These are phyloP conservation scores for Zea mays DNA, from an alignment of 176 grass and related monocot genomes.

Conservation along the genomic window DNA sequence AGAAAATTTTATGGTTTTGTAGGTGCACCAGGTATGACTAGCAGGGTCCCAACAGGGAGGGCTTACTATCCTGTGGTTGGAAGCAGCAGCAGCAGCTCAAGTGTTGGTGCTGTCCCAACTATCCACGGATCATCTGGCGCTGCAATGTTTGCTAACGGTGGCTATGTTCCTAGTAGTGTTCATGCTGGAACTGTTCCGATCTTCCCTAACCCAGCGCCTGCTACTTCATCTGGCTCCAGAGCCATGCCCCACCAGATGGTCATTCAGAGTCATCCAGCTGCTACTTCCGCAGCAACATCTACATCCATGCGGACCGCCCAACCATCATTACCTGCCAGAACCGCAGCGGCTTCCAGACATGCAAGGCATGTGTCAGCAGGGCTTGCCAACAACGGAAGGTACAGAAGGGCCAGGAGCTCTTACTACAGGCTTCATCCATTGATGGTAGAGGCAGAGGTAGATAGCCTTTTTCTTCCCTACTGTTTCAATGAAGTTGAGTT, in stretches of 20 bases:
- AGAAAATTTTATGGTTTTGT: conserved; percentile 25
- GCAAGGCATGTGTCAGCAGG: conserved; percentile 36
- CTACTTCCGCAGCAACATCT: conserved; percentile 25
- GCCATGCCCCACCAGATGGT: not conserved
- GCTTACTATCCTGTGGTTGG: conserved; percentile 25
- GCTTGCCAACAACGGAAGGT: conserved; percentile 49
- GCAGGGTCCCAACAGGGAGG: not conserved
- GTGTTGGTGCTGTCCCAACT: conserved; percentile 40
- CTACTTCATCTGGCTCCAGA: conserved; percentile 35
- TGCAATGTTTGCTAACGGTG: conserved; percentile 28
- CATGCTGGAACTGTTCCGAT: conserved; percentile 28
- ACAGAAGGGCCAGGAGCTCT: conserved; percentile 53
- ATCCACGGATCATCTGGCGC: conserved; percentile 27
- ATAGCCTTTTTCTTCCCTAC: conserved; percentile 8
- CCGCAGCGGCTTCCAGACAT: conserved; percentile 46
- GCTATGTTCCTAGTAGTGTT: conserved; percentile 47
- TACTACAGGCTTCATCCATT: conserved; percentile 47
- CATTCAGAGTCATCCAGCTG: conserved; percentile 31
- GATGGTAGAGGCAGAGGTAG: conserved; percentile 58
- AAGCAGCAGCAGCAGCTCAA: conserved; percentile 37
- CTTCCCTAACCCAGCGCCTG: conserved; percentile 19
- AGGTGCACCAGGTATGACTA: conserved; percentile 29
- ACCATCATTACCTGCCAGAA: conserved; percentile 32
- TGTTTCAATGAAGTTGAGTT: conserved; percentile 7
- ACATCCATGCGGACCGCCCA: not conserved